These are phyloP conservation scores for Coemansia sp. DNA, from an alignment of 192 early-diverging fungal species.

Conservation along the genomic window DNA sequence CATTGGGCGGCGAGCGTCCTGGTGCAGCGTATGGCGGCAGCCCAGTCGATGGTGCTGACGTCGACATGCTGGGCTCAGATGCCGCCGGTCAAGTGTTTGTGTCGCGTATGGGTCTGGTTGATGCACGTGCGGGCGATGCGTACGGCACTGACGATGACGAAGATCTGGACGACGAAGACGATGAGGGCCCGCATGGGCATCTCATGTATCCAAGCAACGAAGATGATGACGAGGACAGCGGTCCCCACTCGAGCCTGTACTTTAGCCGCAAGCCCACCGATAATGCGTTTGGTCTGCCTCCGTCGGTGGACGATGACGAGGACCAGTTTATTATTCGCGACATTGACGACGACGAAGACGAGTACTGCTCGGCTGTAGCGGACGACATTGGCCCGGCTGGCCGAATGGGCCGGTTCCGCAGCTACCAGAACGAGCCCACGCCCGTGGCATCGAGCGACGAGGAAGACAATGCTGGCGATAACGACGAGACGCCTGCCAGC, in stretches of 20 bases:
- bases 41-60: slow-evolving; percentile 10
- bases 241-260: slow-evolving; percentile 16
- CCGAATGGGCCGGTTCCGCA: slow-evolving; percentile 48
- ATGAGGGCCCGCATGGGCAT: slow-evolving; percentile 16
- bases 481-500: slow-evolving; percentile 5
- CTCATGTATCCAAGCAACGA: slow-evolving; percentile 29
- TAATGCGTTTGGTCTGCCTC: slow-evolving; percentile 3
- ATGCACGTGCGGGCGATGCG: slow-evolving; percentile 21
- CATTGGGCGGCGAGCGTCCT: slow-evolving; percentile 51
- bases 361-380: slow-evolving; percentile 1
- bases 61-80: slow-evolving; percentile 21
- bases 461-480: slow-evolving; percentile 26
- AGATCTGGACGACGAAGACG: slow-evolving; percentile 36
- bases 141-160: slow-evolving; percentile 41
- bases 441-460: slow-evolving; percentile 17
- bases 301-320: slow-evolving; percentile 28
- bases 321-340: slow-evolving; percentile 47
- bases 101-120: slow-evolving; percentile 51
- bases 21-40: slow-evolving; percentile 15
- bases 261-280: slow-evolving; percentile 13
- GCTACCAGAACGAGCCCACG: slow-evolving; percentile 47
- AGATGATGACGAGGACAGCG: slow-evolving; percentile 36
- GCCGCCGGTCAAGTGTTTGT: slow-evolving; percentile 41
- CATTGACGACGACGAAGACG: slow-evolving; percentile 29
- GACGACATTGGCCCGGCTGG: slow-evolving; percentile 40